Conservation (phyloP, 2,329 filamentous ascomycete species). For the Aspergillus sp. region DNA sequence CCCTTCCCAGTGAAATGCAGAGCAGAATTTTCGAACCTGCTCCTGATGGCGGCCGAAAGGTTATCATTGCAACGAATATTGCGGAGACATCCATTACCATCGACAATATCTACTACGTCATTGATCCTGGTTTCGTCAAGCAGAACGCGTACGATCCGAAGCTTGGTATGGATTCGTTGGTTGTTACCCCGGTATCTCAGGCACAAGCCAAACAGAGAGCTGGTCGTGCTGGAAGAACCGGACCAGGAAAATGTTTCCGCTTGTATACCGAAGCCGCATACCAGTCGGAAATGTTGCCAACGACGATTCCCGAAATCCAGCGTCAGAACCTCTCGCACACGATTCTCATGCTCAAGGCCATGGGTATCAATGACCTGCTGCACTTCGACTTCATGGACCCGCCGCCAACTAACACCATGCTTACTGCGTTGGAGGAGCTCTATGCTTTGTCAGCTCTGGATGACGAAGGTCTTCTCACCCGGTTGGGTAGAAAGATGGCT, state of each 20-base stretch:
- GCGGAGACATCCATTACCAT: constrained; percentile 98
- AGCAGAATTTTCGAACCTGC: constrained; percentile 93
- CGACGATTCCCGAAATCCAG: constrained; percentile 94
- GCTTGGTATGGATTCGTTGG: constrained; percentile 93
- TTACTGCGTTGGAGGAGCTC: constrained; percentile 90
- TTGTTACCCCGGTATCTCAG: constrained; percentile 94
- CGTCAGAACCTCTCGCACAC: constrained; percentile 88
- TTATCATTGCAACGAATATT: constrained; percentile 97
- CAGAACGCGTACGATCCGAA: constrained; percentile 97
- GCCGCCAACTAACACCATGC: constrained; percentile 94
- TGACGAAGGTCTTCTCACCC: constrained; percentile 89
- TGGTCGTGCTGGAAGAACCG: constrained; percentile 88
- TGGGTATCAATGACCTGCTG: constrained; percentile 97
- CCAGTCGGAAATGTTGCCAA: constrained; percentile 95
- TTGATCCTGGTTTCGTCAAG: constrained; percentile 97
- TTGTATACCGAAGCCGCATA: constrained; percentile 94
- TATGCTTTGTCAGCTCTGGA: constrained; percentile 90
- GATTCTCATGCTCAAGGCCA: constrained; percentile 96
- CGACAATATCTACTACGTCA: constrained; percentile 94
- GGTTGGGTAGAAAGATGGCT: constrained; percentile 93
- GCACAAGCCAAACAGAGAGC: constrained; percentile 94
- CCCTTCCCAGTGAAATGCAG: constrained; percentile 89
- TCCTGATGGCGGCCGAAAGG: constrained; percentile 80
- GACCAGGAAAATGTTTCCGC: constrained; percentile 93
- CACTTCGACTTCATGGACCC: constrained; percentile 99